Percentiles rank a stretch among this genome's conserved stretches.
Conservation (phyloP, 1,284 basidiomycete genomes). For the Fistulinella cinereoalba region DNA sequence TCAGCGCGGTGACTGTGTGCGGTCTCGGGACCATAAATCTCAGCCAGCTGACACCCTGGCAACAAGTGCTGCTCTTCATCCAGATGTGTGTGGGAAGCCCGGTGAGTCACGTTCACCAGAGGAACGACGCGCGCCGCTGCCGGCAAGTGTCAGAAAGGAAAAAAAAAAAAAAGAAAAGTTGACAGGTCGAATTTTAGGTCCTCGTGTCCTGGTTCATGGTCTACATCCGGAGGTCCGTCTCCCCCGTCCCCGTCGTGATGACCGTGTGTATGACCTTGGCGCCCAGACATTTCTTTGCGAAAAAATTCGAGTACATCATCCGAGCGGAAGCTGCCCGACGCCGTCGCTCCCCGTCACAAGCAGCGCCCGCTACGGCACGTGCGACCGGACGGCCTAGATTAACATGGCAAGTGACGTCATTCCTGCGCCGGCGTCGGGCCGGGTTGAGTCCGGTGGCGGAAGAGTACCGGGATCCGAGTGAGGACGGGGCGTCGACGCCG, state of each 20-base stretch:
- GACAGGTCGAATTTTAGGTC: too few relatives aligned
- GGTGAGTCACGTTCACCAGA: conserved; percentile 42
- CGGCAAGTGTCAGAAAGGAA: too few relatives aligned
- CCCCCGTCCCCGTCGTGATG: conserved; percentile 8
- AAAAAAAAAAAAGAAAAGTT: too few relatives aligned
- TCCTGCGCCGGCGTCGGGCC: conserved; percentile 32
- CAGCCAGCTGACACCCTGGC: conserved; percentile 69
- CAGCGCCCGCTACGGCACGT: too few relatives aligned
- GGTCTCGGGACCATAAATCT: conserved; percentile 75
- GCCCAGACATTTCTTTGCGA: conserved; percentile 69
- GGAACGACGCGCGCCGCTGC: neutral
- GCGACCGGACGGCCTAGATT: conserved; percentile 27
- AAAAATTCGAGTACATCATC: conserved; percentile 69
- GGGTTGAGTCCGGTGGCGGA: conserved; percentile 23
- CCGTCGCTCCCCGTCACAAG: neutral
- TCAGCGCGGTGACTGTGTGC: conserved; percentile 78
- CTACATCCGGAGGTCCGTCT: conserved; percentile 55
- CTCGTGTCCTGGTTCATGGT: conserved; percentile 73
- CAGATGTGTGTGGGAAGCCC: conserved; percentile 73
- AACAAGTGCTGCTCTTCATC: conserved; percentile 72
- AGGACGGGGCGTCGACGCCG: conserved; percentile 14
- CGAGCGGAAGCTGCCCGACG: conserved; percentile 43
- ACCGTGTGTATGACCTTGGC: neutral
- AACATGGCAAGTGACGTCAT: conserved; percentile 32
- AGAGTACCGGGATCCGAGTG: conserved; percentile 19